phyloP scores from a whole-genome alignment of 495 filamentous ascomycete genomes.

The Aspergillus sclerotioniger region DNA sequence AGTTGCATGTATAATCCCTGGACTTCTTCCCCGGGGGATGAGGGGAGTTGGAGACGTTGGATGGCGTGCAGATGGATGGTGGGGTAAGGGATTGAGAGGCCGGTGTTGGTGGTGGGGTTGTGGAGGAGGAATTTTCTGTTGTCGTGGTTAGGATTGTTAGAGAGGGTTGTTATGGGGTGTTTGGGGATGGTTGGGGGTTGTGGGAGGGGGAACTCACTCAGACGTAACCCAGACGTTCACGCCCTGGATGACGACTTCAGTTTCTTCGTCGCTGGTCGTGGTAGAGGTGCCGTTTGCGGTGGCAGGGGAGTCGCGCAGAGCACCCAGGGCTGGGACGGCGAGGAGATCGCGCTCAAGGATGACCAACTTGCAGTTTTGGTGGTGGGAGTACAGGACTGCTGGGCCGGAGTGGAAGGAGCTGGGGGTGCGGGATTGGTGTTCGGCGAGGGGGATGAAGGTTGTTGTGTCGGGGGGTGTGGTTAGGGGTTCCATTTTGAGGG shows the following conservation, averaged over 20 bases:
- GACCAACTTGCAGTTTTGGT: constrained; percentile 57
- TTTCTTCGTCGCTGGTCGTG: constrained; percentile 27
- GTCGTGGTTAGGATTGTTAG: neutral
- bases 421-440: constrained; percentile 84
- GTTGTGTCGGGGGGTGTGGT: constrained; percentile 45
- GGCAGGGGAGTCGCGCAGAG: constrained; percentile 23
- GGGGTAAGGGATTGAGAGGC: constrained; percentile 83
- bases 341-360: constrained; percentile 45
- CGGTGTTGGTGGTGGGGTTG: constrained; percentile 55
- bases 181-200: neutral
- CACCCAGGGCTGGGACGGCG: constrained; percentile 28
- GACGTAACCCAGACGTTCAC: constrained; percentile 79
- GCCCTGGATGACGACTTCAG: constrained; percentile 41
- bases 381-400: constrained; percentile 77
- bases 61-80: constrained; percentile 85
- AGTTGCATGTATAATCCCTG: constrained; percentile 80
- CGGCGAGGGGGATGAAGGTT: constrained; percentile 68
- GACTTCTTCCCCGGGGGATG: constrained; percentile 35
- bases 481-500: constrained; percentile 47
- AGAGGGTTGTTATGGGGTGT: neutral
- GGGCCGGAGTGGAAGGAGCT: constrained; percentile 75
- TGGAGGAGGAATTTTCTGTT: constrained; percentile 71
- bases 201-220: constrained; percentile 51
- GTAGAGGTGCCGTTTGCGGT: constrained; percentile 17
- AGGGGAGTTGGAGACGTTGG: constrained; percentile 55